A percentile compares a stretch with the other conserved stretches of the same genome.
phyloP scores from a whole-genome alignment of 129 eudicot species.

The Sambucus nigra region DNA sequence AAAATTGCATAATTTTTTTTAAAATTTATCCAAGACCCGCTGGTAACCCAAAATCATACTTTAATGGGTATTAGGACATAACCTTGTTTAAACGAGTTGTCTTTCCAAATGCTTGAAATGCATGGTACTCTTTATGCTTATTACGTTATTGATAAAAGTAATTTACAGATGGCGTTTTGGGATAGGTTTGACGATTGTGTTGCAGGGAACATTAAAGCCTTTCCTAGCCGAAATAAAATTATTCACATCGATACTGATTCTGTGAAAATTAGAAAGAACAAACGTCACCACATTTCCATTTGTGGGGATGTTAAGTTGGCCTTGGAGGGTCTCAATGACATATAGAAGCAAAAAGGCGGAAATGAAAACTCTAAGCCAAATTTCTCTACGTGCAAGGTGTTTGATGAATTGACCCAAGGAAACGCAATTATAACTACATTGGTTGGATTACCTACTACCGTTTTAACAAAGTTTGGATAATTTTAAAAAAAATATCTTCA shows the following conservation, averaged over 20 bases:
- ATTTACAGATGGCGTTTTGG: slow-evolving; percentile 49
- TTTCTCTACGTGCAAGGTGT: slow-evolving; percentile 53
- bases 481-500: too few relatives aligned
- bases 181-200: slow-evolving; percentile 84
- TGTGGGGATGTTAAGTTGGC: slow-evolving; percentile 67
- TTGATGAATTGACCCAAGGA: too few relatives aligned
- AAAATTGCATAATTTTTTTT: too few relatives aligned
- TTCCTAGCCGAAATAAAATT: slow-evolving; percentile 79
- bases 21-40: too few relatives aligned
- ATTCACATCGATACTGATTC: slow-evolving; percentile 60
- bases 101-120: slow-evolving; percentile 71
- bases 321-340: slow-evolving; percentile 43
- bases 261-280: slow-evolving; percentile 68
- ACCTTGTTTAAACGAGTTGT: slow-evolving; percentile 52
- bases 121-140: slow-evolving; percentile 87
- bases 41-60: too few relatives aligned
- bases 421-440: too few relatives aligned
- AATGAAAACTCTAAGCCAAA: slow-evolving; percentile 20
- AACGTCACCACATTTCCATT: slow-evolving; percentile 67
- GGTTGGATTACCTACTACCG: too few relatives aligned
- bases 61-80: slow-evolving; percentile 67
- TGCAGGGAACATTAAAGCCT: slow-evolving; percentile 77
- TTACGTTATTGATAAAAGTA: slow-evolving; percentile 68
- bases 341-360: slow-evolving; percentile 34
- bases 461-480: too few relatives aligned